phyloP scores from a whole-genome alignment of 768 basidiomycete genomes.

The Nevesoporus exiguus region DNA sequence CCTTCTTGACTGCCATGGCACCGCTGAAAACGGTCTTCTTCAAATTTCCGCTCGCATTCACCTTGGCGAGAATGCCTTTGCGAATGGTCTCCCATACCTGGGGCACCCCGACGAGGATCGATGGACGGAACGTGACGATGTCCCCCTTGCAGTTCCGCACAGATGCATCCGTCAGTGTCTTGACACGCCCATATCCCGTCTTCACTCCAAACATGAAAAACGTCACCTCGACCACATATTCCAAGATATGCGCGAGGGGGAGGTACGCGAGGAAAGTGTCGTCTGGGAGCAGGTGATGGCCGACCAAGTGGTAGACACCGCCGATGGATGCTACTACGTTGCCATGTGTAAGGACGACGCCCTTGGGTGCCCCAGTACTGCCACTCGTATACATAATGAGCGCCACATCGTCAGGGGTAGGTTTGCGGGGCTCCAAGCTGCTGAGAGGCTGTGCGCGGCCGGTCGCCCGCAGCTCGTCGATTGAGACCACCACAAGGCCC shows the following conservation, averaged over 20 bases:
- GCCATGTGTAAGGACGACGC: conserved; percentile 82
- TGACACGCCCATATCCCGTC: conserved; percentile 87
- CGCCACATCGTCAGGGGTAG: conserved; percentile 49
- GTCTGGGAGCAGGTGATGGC: conserved; percentile 42
- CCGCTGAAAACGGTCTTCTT: conserved; percentile 78
- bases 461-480: conserved; percentile 70
- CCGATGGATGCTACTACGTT: conserved; percentile 86
- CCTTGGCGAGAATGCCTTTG: conserved; percentile 86
- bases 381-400: conserved; percentile 88
- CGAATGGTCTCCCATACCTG: conserved; percentile 97
- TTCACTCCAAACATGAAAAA: conserved; percentile 76
- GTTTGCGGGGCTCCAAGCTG: conserved; percentile 46
- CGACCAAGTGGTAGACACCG: conserved; percentile 68
- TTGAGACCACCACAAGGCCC: conserved; percentile 53
- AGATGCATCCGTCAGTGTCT: conserved; percentile 94
- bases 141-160: conserved; percentile 89
- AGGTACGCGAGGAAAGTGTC: conserved; percentile 79
- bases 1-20: conserved; percentile 73
- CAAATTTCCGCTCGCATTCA: conserved; percentile 61
- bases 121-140: conserved; percentile 74
- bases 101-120: conserved; percentile 93
- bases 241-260: conserved; percentile 92
- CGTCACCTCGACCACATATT: conserved; percentile 87
- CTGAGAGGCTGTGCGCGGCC: conserved; percentile 58
- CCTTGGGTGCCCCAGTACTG: conserved; percentile 91